Evolutionary conservation across 2,329 filamentous ascomycete species (phyloP).

Genomic region (Nigrospora sphaerica): DNA sequence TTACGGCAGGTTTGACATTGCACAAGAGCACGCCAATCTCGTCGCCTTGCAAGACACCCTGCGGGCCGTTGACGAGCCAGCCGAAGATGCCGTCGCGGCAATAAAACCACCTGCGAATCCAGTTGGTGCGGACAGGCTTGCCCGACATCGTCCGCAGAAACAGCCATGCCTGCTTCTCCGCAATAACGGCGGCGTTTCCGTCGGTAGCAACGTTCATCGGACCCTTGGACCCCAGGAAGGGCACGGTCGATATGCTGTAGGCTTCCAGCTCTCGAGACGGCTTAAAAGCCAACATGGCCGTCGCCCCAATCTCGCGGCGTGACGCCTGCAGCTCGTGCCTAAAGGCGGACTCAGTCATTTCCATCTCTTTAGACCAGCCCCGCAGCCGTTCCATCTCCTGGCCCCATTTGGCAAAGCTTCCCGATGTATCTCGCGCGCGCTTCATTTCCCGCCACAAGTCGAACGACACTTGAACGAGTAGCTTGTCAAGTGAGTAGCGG

Average conservation of each 20-base stretch:
- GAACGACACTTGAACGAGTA: slow-evolving; percentile 76
- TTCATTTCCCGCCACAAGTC: slow-evolving; percentile 88
- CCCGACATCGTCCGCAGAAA: slow-evolving; percentile 75
- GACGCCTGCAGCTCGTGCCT: slow-evolving; percentile 73
- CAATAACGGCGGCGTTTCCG: slow-evolving; percentile 40
- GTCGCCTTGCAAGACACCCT: slow-evolving; percentile 91
- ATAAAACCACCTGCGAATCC: slow-evolving; percentile 92
- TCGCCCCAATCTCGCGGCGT: slow-evolving; percentile 75
- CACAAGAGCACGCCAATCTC: slow-evolving; percentile 93
- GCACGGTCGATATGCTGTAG: slow-evolving; percentile 84
- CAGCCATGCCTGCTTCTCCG: slow-evolving; percentile 92
- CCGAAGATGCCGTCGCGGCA: slow-evolving; percentile 94
- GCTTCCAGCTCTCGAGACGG: slow-evolving; percentile 91
- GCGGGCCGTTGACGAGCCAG: slow-evolving; percentile 76
- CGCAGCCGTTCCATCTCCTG: slow-evolving; percentile 85
- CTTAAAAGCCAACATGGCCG: slow-evolving; percentile 60
- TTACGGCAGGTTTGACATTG: slow-evolving; percentile 82
- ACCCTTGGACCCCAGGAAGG: slow-evolving; percentile 68
- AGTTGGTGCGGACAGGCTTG: slow-evolving; percentile 83
- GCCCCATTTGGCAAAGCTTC: slow-evolving; percentile 59
- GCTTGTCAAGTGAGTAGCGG: slow-evolving; percentile 73
- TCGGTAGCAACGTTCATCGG: slow-evolving; percentile 56
- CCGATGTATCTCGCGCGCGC: slow-evolving; percentile 57
- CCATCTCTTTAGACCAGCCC: slow-evolving; percentile 93
- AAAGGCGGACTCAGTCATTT: slow-evolving; percentile 77